A percentile compares a stretch with the other conserved stretches of the same genome.
These are phyloP conservation scores for Vigna trinervia DNA, from an alignment of 306 rosid species.

Conservation along the genomic window DNA sequence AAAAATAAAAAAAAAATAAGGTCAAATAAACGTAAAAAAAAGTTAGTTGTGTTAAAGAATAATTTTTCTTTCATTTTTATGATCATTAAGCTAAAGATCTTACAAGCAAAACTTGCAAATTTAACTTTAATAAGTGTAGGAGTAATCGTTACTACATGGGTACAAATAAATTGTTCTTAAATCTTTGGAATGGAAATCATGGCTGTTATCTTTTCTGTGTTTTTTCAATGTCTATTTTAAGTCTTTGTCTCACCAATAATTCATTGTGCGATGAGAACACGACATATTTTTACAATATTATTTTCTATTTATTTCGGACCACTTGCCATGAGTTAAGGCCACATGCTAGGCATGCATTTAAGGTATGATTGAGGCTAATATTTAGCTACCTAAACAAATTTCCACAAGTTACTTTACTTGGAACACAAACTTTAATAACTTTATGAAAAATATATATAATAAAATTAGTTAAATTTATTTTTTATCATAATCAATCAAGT, in stretches of 20 bases:
- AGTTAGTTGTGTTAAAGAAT: too few species aligned
- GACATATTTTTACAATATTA: not conserved
- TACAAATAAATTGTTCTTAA: not conserved
- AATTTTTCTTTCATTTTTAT: too few species aligned
- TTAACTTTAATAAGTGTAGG: too few species aligned
- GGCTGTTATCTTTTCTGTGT: not conserved
- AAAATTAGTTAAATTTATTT: too few species aligned
- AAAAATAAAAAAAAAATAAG: too few species aligned
- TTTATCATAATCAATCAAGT: too few species aligned
- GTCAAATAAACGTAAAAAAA: too few species aligned
- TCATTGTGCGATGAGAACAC: not conserved
- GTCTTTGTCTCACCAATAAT: conserved; percentile 2
- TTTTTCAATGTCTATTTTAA: not conserved
- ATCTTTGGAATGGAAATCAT: not conserved
- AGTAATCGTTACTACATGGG: not conserved
- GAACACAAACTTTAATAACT: too few species aligned
- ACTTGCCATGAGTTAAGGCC: not conserved
- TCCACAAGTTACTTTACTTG: too few species aligned
- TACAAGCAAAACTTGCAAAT: too few species aligned
- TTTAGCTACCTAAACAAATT: not conserved
- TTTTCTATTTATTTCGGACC: not conserved
- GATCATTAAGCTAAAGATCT: not conserved
- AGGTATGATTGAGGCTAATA: not conserved
- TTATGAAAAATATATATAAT: too few species aligned
- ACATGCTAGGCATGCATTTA: conserved; percentile 11